Conservation (phyloP, 1,284 basidiomycete genomes). For the Cryptococcus sp. region DNA sequence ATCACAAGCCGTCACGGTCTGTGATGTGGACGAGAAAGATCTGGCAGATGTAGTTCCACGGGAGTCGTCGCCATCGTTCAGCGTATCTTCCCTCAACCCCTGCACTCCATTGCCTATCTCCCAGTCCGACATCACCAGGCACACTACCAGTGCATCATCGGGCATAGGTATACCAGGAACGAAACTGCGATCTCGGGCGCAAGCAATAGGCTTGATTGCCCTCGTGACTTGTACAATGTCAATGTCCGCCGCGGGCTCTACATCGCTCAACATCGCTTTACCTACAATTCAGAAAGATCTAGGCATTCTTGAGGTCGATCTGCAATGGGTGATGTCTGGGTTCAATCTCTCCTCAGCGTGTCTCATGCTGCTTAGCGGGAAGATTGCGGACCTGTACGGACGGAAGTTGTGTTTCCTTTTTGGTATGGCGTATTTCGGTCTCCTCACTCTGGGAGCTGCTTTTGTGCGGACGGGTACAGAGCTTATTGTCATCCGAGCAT, state of each 20-base stretch:
- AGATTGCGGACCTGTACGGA: constrained; percentile 48
- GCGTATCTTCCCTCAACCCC: too few relatives aligned
- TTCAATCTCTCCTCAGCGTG: constrained; percentile 46
- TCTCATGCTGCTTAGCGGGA: constrained; percentile 45
- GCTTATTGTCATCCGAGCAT: neutral
- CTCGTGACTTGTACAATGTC: constrained; percentile 16
- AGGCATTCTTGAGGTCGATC: constrained; percentile 22
- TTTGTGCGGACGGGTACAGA: constrained; percentile 39
- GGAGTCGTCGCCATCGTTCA: too few relatives aligned
- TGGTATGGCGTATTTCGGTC: constrained; percentile 43
- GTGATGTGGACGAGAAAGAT: too few relatives aligned
- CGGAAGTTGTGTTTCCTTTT: constrained; percentile 38
- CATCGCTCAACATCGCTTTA: constrained; percentile 44
- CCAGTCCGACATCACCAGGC: too few relatives aligned
- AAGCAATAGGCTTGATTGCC: constrained; percentile 9
- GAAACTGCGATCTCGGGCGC: too few relatives aligned
- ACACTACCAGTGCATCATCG: too few relatives aligned
- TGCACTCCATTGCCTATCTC: too few relatives aligned
- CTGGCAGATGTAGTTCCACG: too few relatives aligned
- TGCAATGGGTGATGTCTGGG: constrained; percentile 49
- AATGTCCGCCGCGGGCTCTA: constrained; percentile 11
- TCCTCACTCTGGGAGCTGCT: constrained; percentile 41
- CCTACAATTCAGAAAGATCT: constrained; percentile 46
- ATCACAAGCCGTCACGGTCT: too few relatives aligned
- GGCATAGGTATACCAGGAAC: too few relatives aligned